Evolutionary conservation across 1,284 basidiomycete genomes (phyloP).

Genomic region (Rhodotorula mucilaginosa): DNA sequence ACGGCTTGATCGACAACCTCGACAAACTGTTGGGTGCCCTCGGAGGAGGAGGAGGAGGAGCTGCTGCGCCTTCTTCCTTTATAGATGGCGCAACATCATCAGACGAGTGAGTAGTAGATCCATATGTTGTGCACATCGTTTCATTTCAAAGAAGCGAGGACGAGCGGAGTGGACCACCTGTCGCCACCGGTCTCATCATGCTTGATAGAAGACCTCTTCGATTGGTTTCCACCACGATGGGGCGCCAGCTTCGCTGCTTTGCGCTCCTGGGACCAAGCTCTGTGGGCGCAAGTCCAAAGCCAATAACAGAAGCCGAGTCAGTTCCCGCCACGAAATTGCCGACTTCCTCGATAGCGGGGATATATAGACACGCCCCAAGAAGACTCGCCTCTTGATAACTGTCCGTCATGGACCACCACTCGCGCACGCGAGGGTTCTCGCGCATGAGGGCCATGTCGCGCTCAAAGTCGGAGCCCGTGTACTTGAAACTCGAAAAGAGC

Average conservation of each 20-base stretch:
- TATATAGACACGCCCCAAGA: background rate
- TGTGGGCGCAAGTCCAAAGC: background rate
- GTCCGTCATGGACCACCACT: background rate
- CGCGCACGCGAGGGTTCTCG: background rate
- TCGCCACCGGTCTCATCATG: background rate
- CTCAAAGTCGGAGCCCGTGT: background rate
- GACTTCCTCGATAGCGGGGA: background rate
- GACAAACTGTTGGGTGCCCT: constrained; percentile 18
- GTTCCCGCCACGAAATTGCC: background rate
- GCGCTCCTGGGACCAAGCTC: background rate
- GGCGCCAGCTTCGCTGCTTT: background rate
- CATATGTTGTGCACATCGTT: background rate
- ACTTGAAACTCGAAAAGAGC: background rate
- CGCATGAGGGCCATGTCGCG: background rate
- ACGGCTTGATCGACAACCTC: constrained; percentile 18
- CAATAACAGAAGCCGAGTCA: background rate
- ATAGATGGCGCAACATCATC: background rate
- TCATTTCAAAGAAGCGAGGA: background rate
- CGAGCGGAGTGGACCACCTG: background rate
- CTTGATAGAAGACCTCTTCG: constrained; percentile 1
- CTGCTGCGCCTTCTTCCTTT: background rate
- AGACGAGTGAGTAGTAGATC: background rate
- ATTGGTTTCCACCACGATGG: background rate
- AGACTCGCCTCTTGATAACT: background rate
- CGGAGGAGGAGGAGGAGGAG: background rate